Evolutionary conservation across 768 basidiomycete genomes (phyloP).

Genomic region (Boletus coccyginus): DNA sequence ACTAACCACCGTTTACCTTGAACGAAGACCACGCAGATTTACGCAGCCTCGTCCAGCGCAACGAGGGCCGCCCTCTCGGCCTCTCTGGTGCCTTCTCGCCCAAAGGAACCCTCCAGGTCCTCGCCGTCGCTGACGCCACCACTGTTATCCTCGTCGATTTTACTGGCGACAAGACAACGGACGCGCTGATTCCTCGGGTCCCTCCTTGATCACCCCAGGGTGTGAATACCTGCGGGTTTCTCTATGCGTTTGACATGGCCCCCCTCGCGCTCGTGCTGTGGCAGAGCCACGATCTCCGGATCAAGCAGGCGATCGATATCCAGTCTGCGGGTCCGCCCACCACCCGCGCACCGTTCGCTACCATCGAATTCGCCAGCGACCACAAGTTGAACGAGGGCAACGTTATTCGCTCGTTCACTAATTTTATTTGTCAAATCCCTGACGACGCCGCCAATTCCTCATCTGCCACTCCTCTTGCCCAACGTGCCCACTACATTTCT

Average conservation of each 20-base stretch:
- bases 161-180: conserved; percentile 30
- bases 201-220: conserved; percentile 16
- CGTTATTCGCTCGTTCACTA: conserved; percentile 12
- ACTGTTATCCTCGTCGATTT: conserved; percentile 29
- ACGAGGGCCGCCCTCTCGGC: conserved; percentile 33
- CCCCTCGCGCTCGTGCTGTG: conserved; percentile 30
- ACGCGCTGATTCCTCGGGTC: conserved; percentile 25
- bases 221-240: conserved; percentile 24
- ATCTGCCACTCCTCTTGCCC: conserved; percentile 22
- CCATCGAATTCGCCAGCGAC: conserved; percentile 14
- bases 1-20: conserved; percentile 98
- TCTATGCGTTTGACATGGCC: conserved; percentile 32
- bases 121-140: conserved; percentile 28
- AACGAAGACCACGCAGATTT: conserved; percentile 22
- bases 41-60: conserved; percentile 26
- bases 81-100: conserved; percentile 25
- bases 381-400: conserved; percentile 13
- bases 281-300: conserved; percentile 32
- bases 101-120: conserved; percentile 21
- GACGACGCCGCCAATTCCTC: not conserved
- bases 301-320: conserved; percentile 32
- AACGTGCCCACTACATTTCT: conserved; percentile 29
- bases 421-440: conserved; percentile 1
- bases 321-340: conserved; percentile 17
- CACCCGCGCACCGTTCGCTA: conserved; percentile 21